Evolutionary conservation across 1,284 basidiomycete genomes (phyloP).

Genomic region (Puccinia horiana): DNA sequence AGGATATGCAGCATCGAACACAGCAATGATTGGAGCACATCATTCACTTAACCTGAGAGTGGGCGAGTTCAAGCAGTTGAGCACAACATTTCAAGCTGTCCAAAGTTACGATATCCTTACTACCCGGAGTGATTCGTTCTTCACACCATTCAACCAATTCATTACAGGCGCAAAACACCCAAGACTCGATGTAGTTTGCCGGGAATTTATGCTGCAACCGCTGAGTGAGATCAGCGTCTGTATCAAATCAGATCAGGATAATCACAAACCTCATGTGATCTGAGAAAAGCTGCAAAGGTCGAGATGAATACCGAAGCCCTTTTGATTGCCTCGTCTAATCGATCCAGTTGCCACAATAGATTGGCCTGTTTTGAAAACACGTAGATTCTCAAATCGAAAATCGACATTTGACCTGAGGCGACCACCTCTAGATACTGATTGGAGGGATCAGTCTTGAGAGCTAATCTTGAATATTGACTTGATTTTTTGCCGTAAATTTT

Average conservation of each 20-base stretch:
- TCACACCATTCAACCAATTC: slow-evolving; percentile 83
- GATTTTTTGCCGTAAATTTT: slow-evolving; percentile 69
- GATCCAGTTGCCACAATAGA: slow-evolving; percentile 72
- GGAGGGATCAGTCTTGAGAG: slow-evolving; percentile 66
- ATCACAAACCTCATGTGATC: slow-evolving; percentile 68
- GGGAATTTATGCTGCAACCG: slow-evolving; percentile 18
- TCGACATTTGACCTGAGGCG: slow-evolving; percentile 81
- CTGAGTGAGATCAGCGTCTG: not conserved
- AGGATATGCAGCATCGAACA: slow-evolving; percentile 35
- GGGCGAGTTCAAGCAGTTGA: slow-evolving; percentile 77
- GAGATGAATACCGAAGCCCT: slow-evolving; percentile 74
- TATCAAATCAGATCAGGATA: not conserved
- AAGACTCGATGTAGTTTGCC: slow-evolving; percentile 66
- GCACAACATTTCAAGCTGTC: slow-evolving; percentile 64
- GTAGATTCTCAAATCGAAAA: slow-evolving; percentile 92
- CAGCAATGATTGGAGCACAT: slow-evolving; percentile 2
- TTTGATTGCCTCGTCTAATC: slow-evolving; percentile 69
- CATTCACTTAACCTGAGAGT: slow-evolving; percentile 67
- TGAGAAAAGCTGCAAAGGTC: slow-evolving; percentile 75
- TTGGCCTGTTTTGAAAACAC: slow-evolving; percentile 81
- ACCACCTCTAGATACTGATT: slow-evolving; percentile 89
- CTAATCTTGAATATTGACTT: slow-evolving; percentile 51
- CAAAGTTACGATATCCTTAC: slow-evolving; percentile 53
- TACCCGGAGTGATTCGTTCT: slow-evolving; percentile 70
- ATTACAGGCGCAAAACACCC: slow-evolving; percentile 88